phyloP scores from a whole-genome alignment of 257 asterid genomes.

The Knoxia roxburghii region DNA sequence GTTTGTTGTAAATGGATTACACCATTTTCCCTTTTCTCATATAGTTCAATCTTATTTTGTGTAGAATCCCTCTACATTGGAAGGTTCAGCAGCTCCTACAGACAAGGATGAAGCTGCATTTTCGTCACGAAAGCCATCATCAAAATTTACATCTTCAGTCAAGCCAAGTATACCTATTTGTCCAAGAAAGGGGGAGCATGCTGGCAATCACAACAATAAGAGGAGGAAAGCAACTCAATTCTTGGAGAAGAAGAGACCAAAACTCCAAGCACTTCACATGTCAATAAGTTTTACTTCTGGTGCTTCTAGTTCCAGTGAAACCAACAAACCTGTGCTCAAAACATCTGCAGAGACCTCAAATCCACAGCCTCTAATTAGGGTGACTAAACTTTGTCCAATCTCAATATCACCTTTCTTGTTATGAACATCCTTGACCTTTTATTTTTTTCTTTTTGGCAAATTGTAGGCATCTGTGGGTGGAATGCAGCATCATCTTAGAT shows the following conservation, averaged over 20 bases:
- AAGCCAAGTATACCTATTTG: conserved; percentile 26
- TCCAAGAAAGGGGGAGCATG: conserved; percentile 26
- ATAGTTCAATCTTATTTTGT: conserved; percentile 19
- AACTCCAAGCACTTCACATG: conserved; percentile 52
- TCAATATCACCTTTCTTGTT: conserved; percentile 5
- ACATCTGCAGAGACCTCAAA: conserved; percentile 35
- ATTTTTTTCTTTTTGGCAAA: conserved; percentile 3
- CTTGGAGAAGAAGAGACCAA: conserved; percentile 35
- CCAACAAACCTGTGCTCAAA: conserved; percentile 36
- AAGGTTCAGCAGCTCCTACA: conserved; percentile 21
- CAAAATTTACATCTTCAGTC: conserved; percentile 27
- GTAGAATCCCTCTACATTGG: conserved; percentile 33
- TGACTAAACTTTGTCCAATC: conserved; percentile 20
- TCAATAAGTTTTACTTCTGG: conserved; percentile 38
- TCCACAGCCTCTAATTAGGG: conserved; percentile 42
- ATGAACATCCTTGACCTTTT: not conserved
- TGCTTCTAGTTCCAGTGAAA: conserved; percentile 28
- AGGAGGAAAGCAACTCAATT: conserved; percentile 24
- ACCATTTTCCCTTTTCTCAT: conserved; percentile 6
- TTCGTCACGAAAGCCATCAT: conserved; percentile 24
- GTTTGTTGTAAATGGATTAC: not conserved
- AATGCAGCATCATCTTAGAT: conserved; percentile 23
- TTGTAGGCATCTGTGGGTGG: conserved; percentile 44
- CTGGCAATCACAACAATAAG: conserved; percentile 26
- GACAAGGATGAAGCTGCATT: conserved; percentile 25